Evolutionary conservation across 257 asterid species (phyloP).

Genomic region (Jasminum sambac): DNA sequence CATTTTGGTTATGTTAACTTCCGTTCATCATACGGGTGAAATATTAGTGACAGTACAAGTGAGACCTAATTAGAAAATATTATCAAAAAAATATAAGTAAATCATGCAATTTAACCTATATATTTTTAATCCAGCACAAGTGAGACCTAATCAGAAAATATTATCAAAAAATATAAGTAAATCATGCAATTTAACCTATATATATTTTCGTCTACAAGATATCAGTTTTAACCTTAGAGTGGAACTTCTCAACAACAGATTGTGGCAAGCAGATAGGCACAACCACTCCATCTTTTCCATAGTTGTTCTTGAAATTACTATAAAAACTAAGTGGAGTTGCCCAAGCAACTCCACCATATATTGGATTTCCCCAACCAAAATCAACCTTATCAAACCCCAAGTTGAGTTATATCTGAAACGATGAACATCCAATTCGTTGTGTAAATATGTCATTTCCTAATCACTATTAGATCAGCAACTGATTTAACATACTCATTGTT

Average conservation of each 20-base stretch:
- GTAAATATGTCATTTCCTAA: constrained; percentile 28
- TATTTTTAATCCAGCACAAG: too few species aligned
- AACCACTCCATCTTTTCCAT: constrained; percentile 14
- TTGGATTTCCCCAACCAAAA: constrained; percentile 26
- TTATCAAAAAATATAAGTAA: too few species aligned
- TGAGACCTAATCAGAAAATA: too few species aligned
- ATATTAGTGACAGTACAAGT: too few species aligned
- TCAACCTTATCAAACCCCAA: constrained; percentile 11
- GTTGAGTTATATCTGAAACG: not conserved
- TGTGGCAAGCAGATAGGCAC: constrained; percentile 25
- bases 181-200: too few species aligned
- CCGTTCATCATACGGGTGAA: too few species aligned
- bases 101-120: too few species aligned
- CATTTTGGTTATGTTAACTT: too few species aligned
- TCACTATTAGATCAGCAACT: constrained; percentile 37
- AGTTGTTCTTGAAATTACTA: not conserved
- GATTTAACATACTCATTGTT: constrained; percentile 38
- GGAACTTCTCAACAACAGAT: constrained; percentile 14
- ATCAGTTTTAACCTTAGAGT: constrained; percentile 8
- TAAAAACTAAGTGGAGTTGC: constrained; percentile 1
- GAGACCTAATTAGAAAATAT: too few species aligned
- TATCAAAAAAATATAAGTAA: too few species aligned
- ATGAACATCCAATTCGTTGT: not conserved
- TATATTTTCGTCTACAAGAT: not conserved
- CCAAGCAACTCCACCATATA: constrained; percentile 12